phyloP scores from a whole-genome alignment of 1,284 basidiomycete species.

The Rugiboletus extremiorientalis region DNA sequence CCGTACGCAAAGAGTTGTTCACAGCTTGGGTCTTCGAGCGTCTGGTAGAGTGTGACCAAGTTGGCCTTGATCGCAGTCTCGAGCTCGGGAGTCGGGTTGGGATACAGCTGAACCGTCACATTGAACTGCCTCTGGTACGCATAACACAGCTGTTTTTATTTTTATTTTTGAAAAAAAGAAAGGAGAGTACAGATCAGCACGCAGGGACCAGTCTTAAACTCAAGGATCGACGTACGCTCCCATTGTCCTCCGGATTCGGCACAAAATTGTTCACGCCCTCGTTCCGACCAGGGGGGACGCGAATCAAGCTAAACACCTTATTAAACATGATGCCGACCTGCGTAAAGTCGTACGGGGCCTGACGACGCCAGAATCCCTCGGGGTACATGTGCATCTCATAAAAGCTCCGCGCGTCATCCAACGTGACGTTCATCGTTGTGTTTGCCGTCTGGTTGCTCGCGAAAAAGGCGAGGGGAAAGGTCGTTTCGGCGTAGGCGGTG shows the following conservation, averaged over 20 bases:
- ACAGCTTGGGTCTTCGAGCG: conserved; percentile 12
- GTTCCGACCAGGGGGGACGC: conserved; percentile 18
- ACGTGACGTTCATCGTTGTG: conserved; percentile 5
- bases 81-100: conserved; percentile 21
- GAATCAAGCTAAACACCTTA: neutral
- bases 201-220: too few relatives aligned
- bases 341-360: conserved; percentile 13
- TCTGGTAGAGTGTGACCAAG: conserved; percentile 23
- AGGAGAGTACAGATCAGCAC: conserved; percentile 2
- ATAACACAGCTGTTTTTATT: conserved; percentile 24
- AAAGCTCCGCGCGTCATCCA: conserved; percentile 19
- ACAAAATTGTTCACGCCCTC: conserved; percentile 22
- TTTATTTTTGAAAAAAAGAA: conserved; percentile 8
- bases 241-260: conserved; percentile 6
- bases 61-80: conserved; percentile 25
- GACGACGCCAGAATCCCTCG: conserved; percentile 22
- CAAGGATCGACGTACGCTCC: conserved; percentile 12
- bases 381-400: conserved; percentile 16
- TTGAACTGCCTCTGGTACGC: conserved; percentile 21
- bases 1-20: conserved; percentile 19
- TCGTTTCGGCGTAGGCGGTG: conserved; percentile 22
- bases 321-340: conserved; percentile 3
- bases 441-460: conserved; percentile 26
- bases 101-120: conserved; percentile 25
- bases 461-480: conserved; percentile 31